phyloP scores from a whole-genome alignment of 768 basidiomycete genomes.

The Hortiboletus campestris region DNA sequence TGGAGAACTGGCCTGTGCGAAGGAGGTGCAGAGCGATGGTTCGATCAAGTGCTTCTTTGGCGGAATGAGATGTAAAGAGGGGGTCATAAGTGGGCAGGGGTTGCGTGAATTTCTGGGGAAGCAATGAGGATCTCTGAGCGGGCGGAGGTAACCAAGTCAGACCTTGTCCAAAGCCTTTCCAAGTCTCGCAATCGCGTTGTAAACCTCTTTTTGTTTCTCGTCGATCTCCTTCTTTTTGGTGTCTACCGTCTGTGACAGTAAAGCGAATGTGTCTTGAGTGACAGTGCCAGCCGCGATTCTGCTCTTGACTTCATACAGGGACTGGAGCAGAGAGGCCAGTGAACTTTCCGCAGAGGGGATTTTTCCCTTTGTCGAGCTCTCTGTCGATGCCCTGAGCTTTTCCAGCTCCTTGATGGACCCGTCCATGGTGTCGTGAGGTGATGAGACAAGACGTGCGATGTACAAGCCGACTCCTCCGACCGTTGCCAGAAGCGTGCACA shows the following conservation, averaged over 20 bases:
- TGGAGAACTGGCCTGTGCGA: slow-evolving; percentile 77
- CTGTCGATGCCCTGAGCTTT: slow-evolving; percentile 67
- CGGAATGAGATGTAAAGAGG: slow-evolving; percentile 61
- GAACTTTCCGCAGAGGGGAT: slow-evolving; percentile 53
- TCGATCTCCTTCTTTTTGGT: slow-evolving; percentile 80
- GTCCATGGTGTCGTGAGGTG: slow-evolving; percentile 51
- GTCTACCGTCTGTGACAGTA: slow-evolving; percentile 60
- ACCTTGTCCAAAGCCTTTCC: slow-evolving; percentile 94
- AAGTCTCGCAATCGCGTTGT: slow-evolving; percentile 69
- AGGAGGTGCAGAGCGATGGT: slow-evolving; percentile 76
- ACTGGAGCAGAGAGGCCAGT: slow-evolving; percentile 60
- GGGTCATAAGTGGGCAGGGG: slow-evolving; percentile 64
- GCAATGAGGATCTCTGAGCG: slow-evolving; percentile 5
- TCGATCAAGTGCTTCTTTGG: slow-evolving; percentile 60
- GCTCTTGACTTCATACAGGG: slow-evolving; percentile 56
- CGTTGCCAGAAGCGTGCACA: background rate
- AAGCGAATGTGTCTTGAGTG: slow-evolving; percentile 47
- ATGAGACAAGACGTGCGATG: too few species aligned
- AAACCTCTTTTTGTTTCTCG: slow-evolving; percentile 86
- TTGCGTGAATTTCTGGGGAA: slow-evolving; percentile 55
- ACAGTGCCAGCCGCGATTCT: slow-evolving; percentile 47
- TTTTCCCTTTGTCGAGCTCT: slow-evolving; percentile 49
- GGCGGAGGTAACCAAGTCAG: slow-evolving; percentile 12
- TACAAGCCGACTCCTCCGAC: too few species aligned
- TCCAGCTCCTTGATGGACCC: slow-evolving; percentile 73